phyloP scores from a whole-genome alignment of 2,329 filamentous ascomycete species.

The Penicillium brasilianum region DNA sequence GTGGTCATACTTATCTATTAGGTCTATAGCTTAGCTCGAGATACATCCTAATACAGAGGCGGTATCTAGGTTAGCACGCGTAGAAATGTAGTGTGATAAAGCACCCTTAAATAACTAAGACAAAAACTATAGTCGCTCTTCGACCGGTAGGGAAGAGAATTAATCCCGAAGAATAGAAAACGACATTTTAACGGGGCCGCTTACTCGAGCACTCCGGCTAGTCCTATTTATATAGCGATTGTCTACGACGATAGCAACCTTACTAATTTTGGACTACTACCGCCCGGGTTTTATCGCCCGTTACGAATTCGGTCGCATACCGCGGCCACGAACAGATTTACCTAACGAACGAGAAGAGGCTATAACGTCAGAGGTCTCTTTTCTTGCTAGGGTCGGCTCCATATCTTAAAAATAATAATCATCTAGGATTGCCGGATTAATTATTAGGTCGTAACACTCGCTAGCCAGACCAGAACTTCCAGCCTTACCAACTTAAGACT shows the following conservation, averaged over 20 bases:
- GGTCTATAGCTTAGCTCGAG: background rate
- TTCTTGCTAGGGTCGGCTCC: constrained; percentile 7
- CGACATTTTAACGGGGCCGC: constrained; percentile 8
- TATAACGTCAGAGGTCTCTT: constrained; percentile 6
- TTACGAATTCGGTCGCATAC: constrained; percentile 5
- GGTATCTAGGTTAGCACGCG: background rate
- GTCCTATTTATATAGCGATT: constrained; percentile 10
- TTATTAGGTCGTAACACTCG: constrained; percentile 11
- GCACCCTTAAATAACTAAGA: constrained; percentile 18
- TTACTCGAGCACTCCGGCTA: constrained; percentile 8
- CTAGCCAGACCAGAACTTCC: constrained; percentile 8
- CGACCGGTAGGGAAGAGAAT: constrained; percentile 13
- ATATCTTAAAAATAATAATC: constrained; percentile 8
- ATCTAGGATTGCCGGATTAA: constrained; percentile 17
- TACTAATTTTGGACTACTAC: constrained; percentile 18
- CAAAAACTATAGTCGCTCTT: constrained; percentile 19
- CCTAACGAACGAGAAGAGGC: constrained; percentile 6
- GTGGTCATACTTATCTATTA: background rate
- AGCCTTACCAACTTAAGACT: constrained; percentile 10
- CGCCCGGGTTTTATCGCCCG: constrained; percentile 7
- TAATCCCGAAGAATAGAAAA: constrained; percentile 12
- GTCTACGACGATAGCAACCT: constrained; percentile 15
- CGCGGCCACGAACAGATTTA: constrained; percentile 4
- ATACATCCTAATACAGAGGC: constrained; percentile 3
- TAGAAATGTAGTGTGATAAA: constrained; percentile 9